phyloP scores from a whole-genome alignment of 306 rosid species.

The peach (Prunus persica) region DNA sequence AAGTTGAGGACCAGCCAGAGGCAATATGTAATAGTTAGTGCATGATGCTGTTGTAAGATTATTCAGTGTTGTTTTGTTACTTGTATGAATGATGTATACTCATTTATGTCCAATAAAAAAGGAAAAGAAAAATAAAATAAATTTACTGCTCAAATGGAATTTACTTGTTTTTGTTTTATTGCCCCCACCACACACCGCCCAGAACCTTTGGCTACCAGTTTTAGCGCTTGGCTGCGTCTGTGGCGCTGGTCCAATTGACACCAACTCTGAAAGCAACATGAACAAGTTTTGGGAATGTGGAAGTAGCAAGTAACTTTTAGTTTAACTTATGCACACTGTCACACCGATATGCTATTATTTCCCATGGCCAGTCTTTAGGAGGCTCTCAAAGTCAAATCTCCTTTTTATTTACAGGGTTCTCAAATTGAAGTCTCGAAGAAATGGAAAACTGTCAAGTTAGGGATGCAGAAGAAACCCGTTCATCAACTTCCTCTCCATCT shows the following conservation, averaged over 20 bases:
- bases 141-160: background rate
- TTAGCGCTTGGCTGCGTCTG: background rate
- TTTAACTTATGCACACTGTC: background rate
- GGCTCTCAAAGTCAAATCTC: background rate
- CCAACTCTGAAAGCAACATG: background rate
- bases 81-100: background rate
- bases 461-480: background rate
- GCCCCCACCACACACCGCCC: constrained; percentile 10
- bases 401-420: background rate
- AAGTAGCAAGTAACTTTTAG: background rate
- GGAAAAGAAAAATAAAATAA: too few relatives aligned
- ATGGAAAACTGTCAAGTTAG: background rate
- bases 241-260: background rate
- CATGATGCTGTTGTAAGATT: background rate
- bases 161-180: background rate
- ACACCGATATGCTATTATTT: too few relatives aligned
- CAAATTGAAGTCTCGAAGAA: background rate
- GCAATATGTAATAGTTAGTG: too few relatives aligned
- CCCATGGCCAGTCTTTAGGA: background rate
- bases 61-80: background rate
- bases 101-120: background rate
- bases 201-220: background rate
- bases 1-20: too few relatives aligned
- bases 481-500: background rate
- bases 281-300: background rate